These are phyloP conservation scores for Phytophthora meadii DNA, from an alignment of 352 stramenopile genomes.

Conservation along the genomic window DNA sequence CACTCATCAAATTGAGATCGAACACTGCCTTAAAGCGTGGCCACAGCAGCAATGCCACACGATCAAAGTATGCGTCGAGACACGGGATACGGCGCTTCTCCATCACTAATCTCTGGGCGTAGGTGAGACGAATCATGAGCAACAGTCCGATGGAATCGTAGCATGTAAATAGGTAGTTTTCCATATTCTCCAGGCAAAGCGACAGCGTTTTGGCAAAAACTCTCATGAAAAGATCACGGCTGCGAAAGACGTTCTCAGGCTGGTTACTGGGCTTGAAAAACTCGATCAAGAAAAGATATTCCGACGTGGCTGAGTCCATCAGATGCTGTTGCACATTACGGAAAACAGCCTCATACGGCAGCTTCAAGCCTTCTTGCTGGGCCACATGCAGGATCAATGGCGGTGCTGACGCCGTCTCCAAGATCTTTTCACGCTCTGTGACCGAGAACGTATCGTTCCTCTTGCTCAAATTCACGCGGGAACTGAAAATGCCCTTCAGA, in stretches of 20 bases:
- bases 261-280: slow-evolving; percentile 91
- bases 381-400: slow-evolving; percentile 96
- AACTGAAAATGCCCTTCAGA: slow-evolving; percentile 87
- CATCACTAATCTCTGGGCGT: slow-evolving; percentile 86
- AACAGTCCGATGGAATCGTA: slow-evolving; percentile 97
- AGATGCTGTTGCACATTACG: slow-evolving; percentile 97
- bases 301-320: slow-evolving; percentile 97
- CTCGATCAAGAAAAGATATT: slow-evolving; percentile 97
- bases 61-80: slow-evolving; percentile 97
- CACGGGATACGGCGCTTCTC: slow-evolving; percentile 88
- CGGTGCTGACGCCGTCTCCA: slow-evolving; percentile 79
- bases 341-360: slow-evolving; percentile 98
- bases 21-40: slow-evolving; percentile 97
- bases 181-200: slow-evolving; percentile 96
- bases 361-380: slow-evolving; percentile 89
- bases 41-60: slow-evolving; percentile 96
- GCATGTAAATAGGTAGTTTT: slow-evolving; percentile 98
- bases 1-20: slow-evolving; percentile 94
- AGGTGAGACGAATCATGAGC: slow-evolving; percentile 98
- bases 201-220: slow-evolving; percentile 97
- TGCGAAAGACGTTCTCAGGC: slow-evolving; percentile 62
- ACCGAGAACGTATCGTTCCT: slow-evolving; percentile 95
- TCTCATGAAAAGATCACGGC: slow-evolving; percentile 93
- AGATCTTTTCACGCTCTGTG: slow-evolving; percentile 90
- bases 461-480: slow-evolving; percentile 95